Evolutionary conservation across 1,139 yeast genomes (phyloP), one percentile per base, ranked within the genome.

Genomic region (Scheffersomyces lignicola): DNA sequence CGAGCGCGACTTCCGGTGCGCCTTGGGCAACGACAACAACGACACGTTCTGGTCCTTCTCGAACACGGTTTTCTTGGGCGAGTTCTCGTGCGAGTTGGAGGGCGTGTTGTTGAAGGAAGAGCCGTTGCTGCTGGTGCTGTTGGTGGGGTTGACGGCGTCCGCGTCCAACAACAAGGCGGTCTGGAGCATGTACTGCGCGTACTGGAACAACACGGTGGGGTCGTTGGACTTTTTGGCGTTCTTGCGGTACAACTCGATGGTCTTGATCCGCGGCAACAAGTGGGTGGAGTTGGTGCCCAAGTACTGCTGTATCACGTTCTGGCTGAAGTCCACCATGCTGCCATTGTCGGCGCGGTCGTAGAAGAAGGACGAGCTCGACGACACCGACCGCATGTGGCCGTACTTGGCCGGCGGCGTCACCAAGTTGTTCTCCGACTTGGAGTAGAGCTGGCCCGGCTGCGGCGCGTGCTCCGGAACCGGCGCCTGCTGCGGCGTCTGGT

Each of bases 181-280:
- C 58, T 87, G 94, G 36, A 88, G 66, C 83, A 86, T 83, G 56
- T 85, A 87, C 60, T 89, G 95, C 1, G 97, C 96, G 54, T 87
- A 89, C 52, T 88, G 92, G 59, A 88, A 88, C 49, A 89, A 76
- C 13, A 87, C 83, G 17, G 77, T 79, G 1, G 97, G 95, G 53
- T 90, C 96, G 51, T 82, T 83, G 11, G 90, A 78, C 51, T 82
- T 85, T 52, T 83, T 83, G 14, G 95, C 96, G 52, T 87, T 90
- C 48, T 83, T 76, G 37, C 94, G 74, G 62, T 90, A 90, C 66
- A 88, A 70, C 48, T 90, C 96, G 43, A 92, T 79, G 7, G 97
- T 88, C 54, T 85, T 81, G 59, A 86, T 79, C 44, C 95, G 72
- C 9, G 97, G 94, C 52, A 88, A 62, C 44, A 88, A 68, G 20